Conservation (phyloP, 2,329 filamentous ascomycete species). For the Claviceps africana region DNA sequence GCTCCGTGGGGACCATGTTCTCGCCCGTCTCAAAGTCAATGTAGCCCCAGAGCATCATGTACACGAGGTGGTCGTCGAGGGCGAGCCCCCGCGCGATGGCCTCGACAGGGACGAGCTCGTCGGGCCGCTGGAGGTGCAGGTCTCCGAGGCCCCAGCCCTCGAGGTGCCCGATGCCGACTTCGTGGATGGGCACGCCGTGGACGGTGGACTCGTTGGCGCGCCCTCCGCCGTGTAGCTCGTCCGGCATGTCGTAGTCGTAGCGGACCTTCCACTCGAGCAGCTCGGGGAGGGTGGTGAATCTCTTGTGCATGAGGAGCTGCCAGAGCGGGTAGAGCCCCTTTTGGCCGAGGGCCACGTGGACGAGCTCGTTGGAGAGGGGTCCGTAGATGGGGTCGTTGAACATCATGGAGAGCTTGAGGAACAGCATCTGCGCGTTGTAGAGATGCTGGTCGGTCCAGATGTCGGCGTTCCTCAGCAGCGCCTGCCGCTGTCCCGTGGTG, state of each 20-base stretch:
- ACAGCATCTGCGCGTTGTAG: slow-evolving; percentile 47
- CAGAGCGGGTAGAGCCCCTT: slow-evolving; percentile 40
- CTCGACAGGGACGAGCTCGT: slow-evolving; percentile 46
- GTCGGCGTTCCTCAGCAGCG: slow-evolving; percentile 34
- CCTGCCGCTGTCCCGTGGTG: slow-evolving; percentile 39
- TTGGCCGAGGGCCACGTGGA: slow-evolving; percentile 47
- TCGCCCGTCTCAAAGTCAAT: slow-evolving; percentile 37
- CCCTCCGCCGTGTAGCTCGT: slow-evolving; percentile 13
- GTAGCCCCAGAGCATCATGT: slow-evolving; percentile 51
- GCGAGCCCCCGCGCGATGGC: slow-evolving; percentile 34
- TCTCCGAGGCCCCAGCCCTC: slow-evolving; percentile 42
- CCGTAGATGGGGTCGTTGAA: slow-evolving; percentile 50
- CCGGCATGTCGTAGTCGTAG: slow-evolving; percentile 37
- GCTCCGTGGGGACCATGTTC: slow-evolving; percentile 34
- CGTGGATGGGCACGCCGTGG: slow-evolving; percentile 34
- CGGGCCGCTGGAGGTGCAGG: slow-evolving; percentile 36
- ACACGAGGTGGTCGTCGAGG: slow-evolving; percentile 37
- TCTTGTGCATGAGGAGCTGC: slow-evolving; percentile 43
- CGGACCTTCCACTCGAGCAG: slow-evolving; percentile 41
- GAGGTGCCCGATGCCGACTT: slow-evolving; percentile 37
- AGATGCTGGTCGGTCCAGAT: slow-evolving; percentile 49
- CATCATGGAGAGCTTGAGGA: slow-evolving; percentile 58
- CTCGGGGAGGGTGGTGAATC: slow-evolving; percentile 34
- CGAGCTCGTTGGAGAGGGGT: slow-evolving; percentile 33
- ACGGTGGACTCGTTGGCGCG: slow-evolving; percentile 18